A percentile compares a stretch with the other conserved stretches of the same genome.
Conservation (phyloP, 306 rosid species). For the Vachellia pachyceras region DNA sequence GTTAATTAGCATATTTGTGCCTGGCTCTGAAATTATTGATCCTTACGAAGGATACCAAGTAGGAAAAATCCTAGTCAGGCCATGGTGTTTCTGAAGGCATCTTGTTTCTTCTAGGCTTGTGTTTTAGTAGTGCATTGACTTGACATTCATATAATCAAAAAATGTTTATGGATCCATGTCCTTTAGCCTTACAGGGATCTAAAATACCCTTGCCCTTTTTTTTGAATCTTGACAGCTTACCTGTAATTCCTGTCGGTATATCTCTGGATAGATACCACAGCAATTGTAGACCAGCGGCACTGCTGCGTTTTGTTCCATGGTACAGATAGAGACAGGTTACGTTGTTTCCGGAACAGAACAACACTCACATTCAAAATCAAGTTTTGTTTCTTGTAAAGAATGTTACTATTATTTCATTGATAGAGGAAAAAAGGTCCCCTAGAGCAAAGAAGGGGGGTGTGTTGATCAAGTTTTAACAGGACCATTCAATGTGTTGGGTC, state of each 20-base stretch:
- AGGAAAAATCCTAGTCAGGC: conserved; percentile 34
- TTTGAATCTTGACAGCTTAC: conserved; percentile 46
- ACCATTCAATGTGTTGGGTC: background rate
- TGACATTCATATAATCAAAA: conserved; percentile 30
- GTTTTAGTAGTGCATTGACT: conserved; percentile 16
- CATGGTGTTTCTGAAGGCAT: conserved; percentile 10
- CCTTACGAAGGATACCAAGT: background rate
- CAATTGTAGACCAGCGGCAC: conserved; percentile 41
- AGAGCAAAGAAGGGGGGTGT: background rate
- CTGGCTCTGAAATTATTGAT: conserved; percentile 28
- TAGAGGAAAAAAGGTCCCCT: background rate
- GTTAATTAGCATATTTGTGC: background rate
- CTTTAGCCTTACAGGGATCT: conserved; percentile 1
- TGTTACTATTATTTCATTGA: conserved; percentile 29
- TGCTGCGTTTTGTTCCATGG: conserved; percentile 35
- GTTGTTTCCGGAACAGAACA: conserved; percentile 43
- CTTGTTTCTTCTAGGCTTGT: background rate
- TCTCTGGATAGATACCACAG: conserved; percentile 43
- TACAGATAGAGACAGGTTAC: conserved; percentile 44
- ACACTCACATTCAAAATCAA: conserved; percentile 50
- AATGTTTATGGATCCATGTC: conserved; percentile 12
- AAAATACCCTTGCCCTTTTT: conserved; percentile 19
- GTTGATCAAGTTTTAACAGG: conserved; percentile 28
- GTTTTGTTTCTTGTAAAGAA: conserved; percentile 56
- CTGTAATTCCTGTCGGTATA: conserved; percentile 35